A percentile compares a stretch with the other conserved stretches of the same genome.
These are phyloP conservation scores for Stropharia rugosoannulata DNA, from an alignment of 768 basidiomycete species.

Conservation along the genomic window DNA sequence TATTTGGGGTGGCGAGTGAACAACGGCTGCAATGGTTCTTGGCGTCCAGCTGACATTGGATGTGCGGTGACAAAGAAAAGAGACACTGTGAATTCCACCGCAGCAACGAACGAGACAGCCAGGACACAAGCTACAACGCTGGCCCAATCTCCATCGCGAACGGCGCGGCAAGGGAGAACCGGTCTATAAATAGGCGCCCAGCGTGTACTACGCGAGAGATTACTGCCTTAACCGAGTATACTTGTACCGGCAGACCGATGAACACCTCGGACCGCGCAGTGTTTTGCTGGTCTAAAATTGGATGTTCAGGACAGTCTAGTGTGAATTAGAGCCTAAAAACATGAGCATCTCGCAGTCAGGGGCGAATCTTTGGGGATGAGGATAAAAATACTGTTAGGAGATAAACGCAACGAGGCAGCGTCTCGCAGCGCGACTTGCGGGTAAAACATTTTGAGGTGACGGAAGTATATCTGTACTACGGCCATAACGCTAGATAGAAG, in stretches of 20 bases:
- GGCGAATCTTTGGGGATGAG: slow-evolving; percentile 5
- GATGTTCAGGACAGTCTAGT: background rate
- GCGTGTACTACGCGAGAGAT: slow-evolving; percentile 7
- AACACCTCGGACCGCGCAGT: slow-evolving; percentile 1
- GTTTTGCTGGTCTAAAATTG: background rate
- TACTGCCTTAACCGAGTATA: slow-evolving; percentile 1
- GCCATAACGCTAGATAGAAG: background rate
- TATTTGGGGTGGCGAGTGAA: slow-evolving; percentile 1
- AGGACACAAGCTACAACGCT: slow-evolving; percentile 2
- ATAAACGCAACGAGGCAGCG: background rate
- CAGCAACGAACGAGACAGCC: background rate
- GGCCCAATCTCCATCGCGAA: slow-evolving; percentile 3
- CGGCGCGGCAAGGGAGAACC: background rate
- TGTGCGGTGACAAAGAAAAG: background rate
- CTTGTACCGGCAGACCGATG: background rate
- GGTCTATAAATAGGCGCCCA: background rate
- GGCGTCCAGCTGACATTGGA: background rate
- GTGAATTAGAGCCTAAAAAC: slow-evolving; percentile 3
- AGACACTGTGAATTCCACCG: slow-evolving; percentile 1
- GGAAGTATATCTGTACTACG: slow-evolving; percentile 1
- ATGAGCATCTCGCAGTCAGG: slow-evolving; percentile 3
- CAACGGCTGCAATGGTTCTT: background rate
- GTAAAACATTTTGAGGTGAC: background rate
- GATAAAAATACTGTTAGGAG: slow-evolving; percentile 2
- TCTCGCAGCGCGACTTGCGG: background rate